Percentiles rank a stretch among this genome's conserved stretches.
These are phyloP conservation scores for Phytophthora pisi DNA, from an alignment of 352 stramenopile species.

Conservation along the genomic window DNA sequence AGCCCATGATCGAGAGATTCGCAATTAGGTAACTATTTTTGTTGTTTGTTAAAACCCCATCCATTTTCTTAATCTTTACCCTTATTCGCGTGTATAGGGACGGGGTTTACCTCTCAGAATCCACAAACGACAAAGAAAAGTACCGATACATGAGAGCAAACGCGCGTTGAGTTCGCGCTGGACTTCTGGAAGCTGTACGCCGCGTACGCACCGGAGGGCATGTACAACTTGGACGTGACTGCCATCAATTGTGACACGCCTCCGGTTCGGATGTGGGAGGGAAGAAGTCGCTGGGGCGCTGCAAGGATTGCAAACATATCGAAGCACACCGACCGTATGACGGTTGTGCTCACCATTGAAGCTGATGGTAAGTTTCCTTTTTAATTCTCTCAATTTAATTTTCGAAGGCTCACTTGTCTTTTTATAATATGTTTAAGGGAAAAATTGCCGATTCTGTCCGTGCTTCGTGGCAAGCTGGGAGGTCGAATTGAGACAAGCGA, in stretches of 20 bases:
- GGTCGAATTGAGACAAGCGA: neutral
- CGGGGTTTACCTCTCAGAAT: no score
- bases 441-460: slow-evolving; percentile 7
- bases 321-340: no score
- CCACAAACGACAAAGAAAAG: no score
- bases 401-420: slow-evolving; percentile 1
- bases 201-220: neutral
- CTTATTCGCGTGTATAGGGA: no score
- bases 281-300: slow-evolving; percentile 1
- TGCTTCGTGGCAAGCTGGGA: neutral
- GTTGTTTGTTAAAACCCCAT: no score
- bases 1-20: no score
- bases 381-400: neutral
- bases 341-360: neutral
- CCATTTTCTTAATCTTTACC: no score
- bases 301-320: neutral
- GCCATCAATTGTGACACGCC: slow-evolving; percentile 13
- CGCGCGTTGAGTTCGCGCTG: slow-evolving; percentile 1
- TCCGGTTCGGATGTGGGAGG: neutral
- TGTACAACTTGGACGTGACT: slow-evolving; percentile 13
- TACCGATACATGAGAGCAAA: neutral
- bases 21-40: no score
- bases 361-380: slow-evolving; percentile 6
- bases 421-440: slow-evolving; percentile 3
- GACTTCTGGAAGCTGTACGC: slow-evolving; percentile 1